phyloP scores from a whole-genome alignment of 768 basidiomycete genomes.

The Leucocoprinus leucothites region DNA sequence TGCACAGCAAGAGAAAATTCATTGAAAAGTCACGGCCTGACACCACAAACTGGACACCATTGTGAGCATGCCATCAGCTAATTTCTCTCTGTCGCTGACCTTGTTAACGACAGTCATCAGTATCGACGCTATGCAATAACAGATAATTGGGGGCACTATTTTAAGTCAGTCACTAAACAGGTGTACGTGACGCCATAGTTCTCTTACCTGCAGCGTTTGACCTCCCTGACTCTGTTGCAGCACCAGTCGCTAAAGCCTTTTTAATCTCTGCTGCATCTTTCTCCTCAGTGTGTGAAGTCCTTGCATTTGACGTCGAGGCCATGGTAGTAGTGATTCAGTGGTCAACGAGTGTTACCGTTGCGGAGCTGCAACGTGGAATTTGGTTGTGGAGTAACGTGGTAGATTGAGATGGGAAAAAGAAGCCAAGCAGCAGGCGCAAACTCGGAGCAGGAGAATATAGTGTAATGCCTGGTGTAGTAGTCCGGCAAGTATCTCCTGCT shows the following conservation, averaged over 20 bases:
- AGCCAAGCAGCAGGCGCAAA: not conserved
- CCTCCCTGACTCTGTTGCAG: constrained; percentile 26
- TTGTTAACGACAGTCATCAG: constrained; percentile 98
- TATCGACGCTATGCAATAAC: constrained; percentile 91
- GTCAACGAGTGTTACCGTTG: not conserved
- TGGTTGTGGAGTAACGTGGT: not conserved
- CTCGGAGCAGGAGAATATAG: no score
- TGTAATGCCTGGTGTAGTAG: no score
- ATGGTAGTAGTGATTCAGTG: not conserved
- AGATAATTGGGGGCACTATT: constrained; percentile 75
- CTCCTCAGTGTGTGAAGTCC: constrained; percentile 4
- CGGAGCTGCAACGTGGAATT: constrained; percentile 5
- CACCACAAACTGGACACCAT: constrained; percentile 75
- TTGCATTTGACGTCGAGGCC: constrained; percentile 16
- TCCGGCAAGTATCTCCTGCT: no score
- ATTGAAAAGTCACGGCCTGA: constrained; percentile 92
- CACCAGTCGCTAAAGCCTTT: constrained; percentile 34
- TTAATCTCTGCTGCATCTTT: constrained; percentile 49
- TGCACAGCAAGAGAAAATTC: constrained; percentile 91
- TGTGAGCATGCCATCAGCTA: not conserved
- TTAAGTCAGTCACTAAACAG: not conserved
- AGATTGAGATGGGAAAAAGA: not conserved
- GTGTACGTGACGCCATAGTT: not conserved
- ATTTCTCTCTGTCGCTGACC: constrained; percentile 37
- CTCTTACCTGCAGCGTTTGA: constrained; percentile 26